phyloP scores from a whole-genome alignment of 2,329 filamentous ascomycete genomes.

The Penicillium italicum region DNA sequence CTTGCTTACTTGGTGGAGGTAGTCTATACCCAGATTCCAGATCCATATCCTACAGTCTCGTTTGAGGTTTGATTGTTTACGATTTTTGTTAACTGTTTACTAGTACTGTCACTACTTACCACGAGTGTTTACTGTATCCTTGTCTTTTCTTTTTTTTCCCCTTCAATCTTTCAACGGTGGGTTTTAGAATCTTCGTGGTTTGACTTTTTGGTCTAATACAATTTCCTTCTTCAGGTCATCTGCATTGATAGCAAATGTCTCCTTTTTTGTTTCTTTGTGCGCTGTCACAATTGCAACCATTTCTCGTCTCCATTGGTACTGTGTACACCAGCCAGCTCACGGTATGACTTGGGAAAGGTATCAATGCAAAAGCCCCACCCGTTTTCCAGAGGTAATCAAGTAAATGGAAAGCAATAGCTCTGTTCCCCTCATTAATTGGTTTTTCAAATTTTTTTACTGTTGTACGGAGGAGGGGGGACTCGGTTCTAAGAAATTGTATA shows the following conservation, averaged over 20 bases:
- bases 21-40: background rate
- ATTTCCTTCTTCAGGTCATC: constrained; percentile 13
- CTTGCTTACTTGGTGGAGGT: background rate
- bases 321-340: constrained; percentile 15
- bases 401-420: constrained; percentile 16
- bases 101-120: background rate
- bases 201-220: background rate
- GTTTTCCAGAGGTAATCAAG: constrained; percentile 20
- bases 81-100: background rate
- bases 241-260: constrained; percentile 9
- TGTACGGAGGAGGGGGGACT: constrained; percentile 8
- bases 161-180: background rate
- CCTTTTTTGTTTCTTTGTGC: constrained; percentile 8
- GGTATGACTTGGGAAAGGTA: constrained; percentile 12
- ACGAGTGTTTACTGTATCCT: background rate
- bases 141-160: background rate
- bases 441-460: constrained; percentile 8
- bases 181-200: constrained; percentile 2
- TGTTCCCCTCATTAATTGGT: constrained; percentile 13
- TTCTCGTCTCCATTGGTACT: background rate
- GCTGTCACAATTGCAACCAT: constrained; percentile 19
- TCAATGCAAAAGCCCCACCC: constrained; percentile 30
- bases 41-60: background rate
- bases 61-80: background rate
- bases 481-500: constrained; percentile 13